Base-by-base conservation (phyloP, 768 basidiomycete genomes). In the Podaxis sp. region DNA sequence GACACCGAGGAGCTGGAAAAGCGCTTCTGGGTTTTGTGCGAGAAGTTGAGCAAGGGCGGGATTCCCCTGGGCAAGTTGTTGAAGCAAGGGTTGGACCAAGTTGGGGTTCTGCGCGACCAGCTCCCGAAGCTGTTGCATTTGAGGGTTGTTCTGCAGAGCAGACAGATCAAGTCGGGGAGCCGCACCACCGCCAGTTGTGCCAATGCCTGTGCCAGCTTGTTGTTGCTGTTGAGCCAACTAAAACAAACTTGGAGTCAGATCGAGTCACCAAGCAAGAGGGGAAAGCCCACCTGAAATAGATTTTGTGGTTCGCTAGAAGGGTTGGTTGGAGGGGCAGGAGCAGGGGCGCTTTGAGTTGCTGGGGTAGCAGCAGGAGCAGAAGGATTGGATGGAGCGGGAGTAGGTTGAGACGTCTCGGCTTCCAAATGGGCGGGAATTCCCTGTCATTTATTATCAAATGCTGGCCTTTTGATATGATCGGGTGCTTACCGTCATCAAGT, bases 401-500 rank as follows among this genome's bases (percentile, higher is more conserved):
- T 38, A 53, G 64, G 57, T 17, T 73, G 71, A 59, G 81, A 71
- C 17, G 75, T 76, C 59, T 85, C 87, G 8, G 79, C 78, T 67
- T 84, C 81, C 60, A 90, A 76, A 72, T 87, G 86, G 37, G 83
- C 78, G 3, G 94, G 92, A 65, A 95, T 94, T 46, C 93, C 94
- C 93, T 95, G 61, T 47, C 55, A 4, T 61, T 59, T 24, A 27
- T 59, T 60, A 61, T 66, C 57, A 68, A 15, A 56, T 55, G 41
- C 37, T n/a, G 41, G 59, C 54, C 38, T 46, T 46, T 49, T 46
- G 52, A 66, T 53, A 12, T 9, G 46, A 57, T 29, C 19, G 12
- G 46, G 37, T 12, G 77, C 89, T 66, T 68, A 96, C 96, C 64
- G 72, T 96, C 85, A 98, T 89, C 59, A 99, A 78, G 75, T 99